phyloP scores from a whole-genome alignment of 1,284 basidiomycete species.

The Kwoniella shivajii region DNA sequence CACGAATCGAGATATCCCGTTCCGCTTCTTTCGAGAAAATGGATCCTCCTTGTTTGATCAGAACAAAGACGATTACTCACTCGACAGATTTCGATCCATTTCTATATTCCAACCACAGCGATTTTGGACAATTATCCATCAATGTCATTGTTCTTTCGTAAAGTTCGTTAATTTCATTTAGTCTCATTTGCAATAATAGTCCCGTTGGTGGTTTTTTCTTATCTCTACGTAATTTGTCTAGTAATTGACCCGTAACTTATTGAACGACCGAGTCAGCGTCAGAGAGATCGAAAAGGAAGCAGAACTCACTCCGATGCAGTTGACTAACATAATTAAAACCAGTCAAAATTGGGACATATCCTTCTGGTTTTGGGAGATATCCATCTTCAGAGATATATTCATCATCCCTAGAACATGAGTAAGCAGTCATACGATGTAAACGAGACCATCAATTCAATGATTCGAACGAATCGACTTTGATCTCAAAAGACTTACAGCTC shows the following conservation, averaged over 20 bases:
- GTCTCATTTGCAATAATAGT: slow-evolving; percentile 39
- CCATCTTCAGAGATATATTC: slow-evolving; percentile 48
- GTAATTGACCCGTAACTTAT: slow-evolving; percentile 42
- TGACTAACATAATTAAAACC: slow-evolving; percentile 47
- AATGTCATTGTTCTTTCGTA: slow-evolving; percentile 45
- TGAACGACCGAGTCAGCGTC: not conserved
- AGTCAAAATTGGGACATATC: slow-evolving; percentile 39
- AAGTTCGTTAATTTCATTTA: slow-evolving; percentile 45
- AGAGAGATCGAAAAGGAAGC: slow-evolving; percentile 14
- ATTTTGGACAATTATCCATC: slow-evolving; percentile 48
- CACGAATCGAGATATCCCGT: not conserved
- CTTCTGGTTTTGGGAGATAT: slow-evolving; percentile 42
- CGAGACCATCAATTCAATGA: not conserved
- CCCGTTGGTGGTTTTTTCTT: slow-evolving; percentile 40
- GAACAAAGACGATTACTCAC: slow-evolving; percentile 24
- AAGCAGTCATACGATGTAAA: not conserved
- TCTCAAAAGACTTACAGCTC: slow-evolving; percentile 37
- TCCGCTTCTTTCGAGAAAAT: not conserved
- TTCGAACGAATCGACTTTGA: no score
- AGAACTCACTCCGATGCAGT: slow-evolving; percentile 36
- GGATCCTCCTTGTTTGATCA: slow-evolving; percentile 15
- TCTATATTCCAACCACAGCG: slow-evolving; percentile 35
- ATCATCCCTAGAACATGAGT: slow-evolving; percentile 38
- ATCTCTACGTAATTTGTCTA: slow-evolving; percentile 42
- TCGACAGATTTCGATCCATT: slow-evolving; percentile 20